Conservation (phyloP, 75 land plant species). For the Pinus tabuliformis region DNA sequence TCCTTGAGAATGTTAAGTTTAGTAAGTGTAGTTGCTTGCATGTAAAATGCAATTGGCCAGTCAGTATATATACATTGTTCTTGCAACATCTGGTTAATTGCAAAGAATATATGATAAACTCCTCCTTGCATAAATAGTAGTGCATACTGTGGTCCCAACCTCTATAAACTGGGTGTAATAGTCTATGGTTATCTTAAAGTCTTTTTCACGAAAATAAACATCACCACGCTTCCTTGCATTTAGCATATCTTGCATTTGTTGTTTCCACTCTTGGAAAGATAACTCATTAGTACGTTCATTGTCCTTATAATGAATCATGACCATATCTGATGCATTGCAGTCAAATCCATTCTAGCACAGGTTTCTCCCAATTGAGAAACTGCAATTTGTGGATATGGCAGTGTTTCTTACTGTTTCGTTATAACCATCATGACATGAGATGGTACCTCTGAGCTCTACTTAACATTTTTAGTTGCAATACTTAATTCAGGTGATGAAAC, state of each 20-base stretch:
- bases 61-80: constrained; percentile 84
- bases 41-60: constrained; percentile 92
- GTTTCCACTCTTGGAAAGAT: too few species aligned
- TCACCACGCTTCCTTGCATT: too few species aligned
- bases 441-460: too few species aligned
- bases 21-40: constrained; percentile 86
- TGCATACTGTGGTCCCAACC: constrained; percentile 85
- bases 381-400: constrained; percentile 48
- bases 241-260: too few species aligned
- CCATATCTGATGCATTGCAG: constrained; percentile 92
- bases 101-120: constrained; percentile 80
- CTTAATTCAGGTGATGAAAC: too few species aligned
- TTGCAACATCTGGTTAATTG: constrained; percentile 93
- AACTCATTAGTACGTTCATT: constrained; percentile 93
- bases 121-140: constrained; percentile 85
- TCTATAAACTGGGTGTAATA: constrained; percentile 96
- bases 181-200: too few species aligned
- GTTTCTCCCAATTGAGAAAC: constrained; percentile 94
- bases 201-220: too few species aligned
- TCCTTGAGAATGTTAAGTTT: constrained; percentile 81
- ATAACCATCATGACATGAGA: constrained; percentile 80
- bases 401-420: constrained; percentile 43
- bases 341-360: constrained; percentile 87
- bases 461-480: too few species aligned
- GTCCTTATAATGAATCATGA: constrained; percentile 77